Base-by-base conservation (phyloP, 345 rosid species). In the Eucalyptus regnans region DNA sequence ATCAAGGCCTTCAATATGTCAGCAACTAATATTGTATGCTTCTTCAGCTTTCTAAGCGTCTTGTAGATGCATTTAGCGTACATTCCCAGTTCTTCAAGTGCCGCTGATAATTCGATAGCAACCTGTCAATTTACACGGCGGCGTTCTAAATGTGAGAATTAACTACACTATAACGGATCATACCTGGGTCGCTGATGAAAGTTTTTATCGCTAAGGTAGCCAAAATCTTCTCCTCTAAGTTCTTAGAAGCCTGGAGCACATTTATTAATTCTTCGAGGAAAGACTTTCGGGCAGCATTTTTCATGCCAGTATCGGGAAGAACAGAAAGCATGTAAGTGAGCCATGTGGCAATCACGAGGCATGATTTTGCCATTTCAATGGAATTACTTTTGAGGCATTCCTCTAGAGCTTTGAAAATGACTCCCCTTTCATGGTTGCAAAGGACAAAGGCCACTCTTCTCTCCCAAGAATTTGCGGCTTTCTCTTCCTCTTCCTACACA, bases 391-490 rank as follows among this genome's bases (percentile, higher is more conserved):
- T 94, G 86, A 95, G 92, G 92, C 96, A 94, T 89, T 94, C 95
- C 90, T 92, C 94, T 85, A 95, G 87, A 66, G 95, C 94, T 89
- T 93, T 95, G 87, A 95, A 95, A 89, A 95, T 94, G 31, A 92
- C 90, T 83, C 97, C 96, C n/a, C 92, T 93, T 89, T 93, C 96
- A 88, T 95, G 96, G 89, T 94, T 94, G 93, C 96, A 93, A 13
- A 95, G 92, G 43, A 92, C 95, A 90, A 91, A 94, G 18, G 96
- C 92, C 49, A 93, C 93, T 84, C 90, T 93, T 90, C 88, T 94
- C 93, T 94, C 96, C 97, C 97, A 95, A 58, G 94, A 89, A 88
- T 62, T 90, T 60, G 76, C 48, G 29, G 94, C 96, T 86, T 89
- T 93, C 93, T 92, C 97, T 89, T 95, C 97, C 71, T 87, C 94